Conservation (phyloP, 2,329 filamentous ascomycete species). For the Colletotrichum spinosum region DNA sequence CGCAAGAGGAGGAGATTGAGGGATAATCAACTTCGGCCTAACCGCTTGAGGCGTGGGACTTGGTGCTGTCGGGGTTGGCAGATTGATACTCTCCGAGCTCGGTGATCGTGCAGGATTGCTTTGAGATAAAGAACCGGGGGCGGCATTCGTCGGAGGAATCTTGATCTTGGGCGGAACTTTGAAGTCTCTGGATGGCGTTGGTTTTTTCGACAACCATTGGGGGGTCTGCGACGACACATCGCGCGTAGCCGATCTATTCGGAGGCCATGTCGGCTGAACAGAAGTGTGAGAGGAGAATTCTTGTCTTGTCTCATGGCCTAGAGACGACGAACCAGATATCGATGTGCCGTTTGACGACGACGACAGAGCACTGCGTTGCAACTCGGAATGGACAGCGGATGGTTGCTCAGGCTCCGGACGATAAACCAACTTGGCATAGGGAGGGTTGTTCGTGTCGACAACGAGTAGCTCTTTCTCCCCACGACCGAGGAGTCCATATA, state of each 20-base stretch:
- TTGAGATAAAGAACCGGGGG: too few relatives aligned
- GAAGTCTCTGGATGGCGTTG: not conserved
- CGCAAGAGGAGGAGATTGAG: not conserved
- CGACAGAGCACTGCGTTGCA: not conserved
- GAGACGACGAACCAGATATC: not conserved
- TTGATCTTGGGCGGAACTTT: not conserved
- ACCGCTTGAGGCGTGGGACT: conserved; percentile 46
- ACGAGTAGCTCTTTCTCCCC: conserved; percentile 75
- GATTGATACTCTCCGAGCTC: conserved; percentile 2
- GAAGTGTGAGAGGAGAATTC: conserved; percentile 1
- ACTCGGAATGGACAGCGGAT: not conserved
- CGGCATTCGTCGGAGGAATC: not conserved
- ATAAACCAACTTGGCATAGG: conserved; percentile 58
- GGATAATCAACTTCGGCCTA: conserved; percentile 43
- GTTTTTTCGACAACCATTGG: not conserved
- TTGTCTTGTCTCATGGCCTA: not conserved
- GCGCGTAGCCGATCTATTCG: not conserved
- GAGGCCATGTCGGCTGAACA: not conserved
- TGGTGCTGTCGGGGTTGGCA: conserved; percentile 49
- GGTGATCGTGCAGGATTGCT: not conserved
- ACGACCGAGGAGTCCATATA: conserved; percentile 79
- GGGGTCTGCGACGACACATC: not conserved
- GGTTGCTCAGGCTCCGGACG: not conserved
- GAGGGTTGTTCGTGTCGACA: conserved; percentile 67
- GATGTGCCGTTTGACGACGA: not conserved